Conservation (phyloP, 2,329 filamentous ascomycete species). For the Xylaria multiplex region DNA sequence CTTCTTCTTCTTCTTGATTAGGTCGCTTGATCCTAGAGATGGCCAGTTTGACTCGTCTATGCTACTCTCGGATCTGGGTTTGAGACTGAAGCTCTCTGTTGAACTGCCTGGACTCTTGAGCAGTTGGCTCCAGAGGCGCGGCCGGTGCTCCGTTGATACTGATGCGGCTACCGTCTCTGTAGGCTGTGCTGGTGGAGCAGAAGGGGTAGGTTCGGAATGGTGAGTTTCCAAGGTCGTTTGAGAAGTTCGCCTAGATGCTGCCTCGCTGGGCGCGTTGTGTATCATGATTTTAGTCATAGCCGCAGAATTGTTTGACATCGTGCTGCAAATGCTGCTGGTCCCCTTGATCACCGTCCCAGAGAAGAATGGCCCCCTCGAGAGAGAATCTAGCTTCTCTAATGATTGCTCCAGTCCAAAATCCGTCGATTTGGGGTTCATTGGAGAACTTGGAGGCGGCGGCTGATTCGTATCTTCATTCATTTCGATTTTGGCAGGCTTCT, state of each 20-base stretch:
- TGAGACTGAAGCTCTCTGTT: not conserved
- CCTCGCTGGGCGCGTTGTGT: not conserved
- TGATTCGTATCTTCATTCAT: not conserved
- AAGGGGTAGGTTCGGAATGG: not conserved
- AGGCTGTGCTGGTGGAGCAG: not conserved
- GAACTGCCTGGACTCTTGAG: not conserved
- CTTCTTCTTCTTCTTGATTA: not conserved
- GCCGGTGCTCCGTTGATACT: not conserved
- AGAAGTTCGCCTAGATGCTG: not conserved
- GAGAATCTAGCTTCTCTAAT: not conserved
- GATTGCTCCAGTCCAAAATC: too few relatives aligned
- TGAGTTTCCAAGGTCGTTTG: not conserved
- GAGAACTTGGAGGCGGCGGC: not conserved
- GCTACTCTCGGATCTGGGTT: slow-evolving; percentile 1
- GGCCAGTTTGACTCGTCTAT: slow-evolving; percentile 21
- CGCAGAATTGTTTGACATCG: not conserved
- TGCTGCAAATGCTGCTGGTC: too few relatives aligned
- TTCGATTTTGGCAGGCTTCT: not conserved
- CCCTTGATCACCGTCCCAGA: too few relatives aligned
- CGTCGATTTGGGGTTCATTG: not conserved
- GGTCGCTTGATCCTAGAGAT: slow-evolving; percentile 1
- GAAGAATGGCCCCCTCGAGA: not conserved
- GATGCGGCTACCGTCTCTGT: not conserved
- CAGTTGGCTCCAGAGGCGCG: slow-evolving; percentile 24
- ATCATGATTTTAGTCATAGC: not conserved